A percentile compares a stretch with the other conserved stretches of the same genome.
Evolutionary conservation across 192 early-diverging fungal species (phyloP).

Genomic region (Mortierella hygrophila): DNA sequence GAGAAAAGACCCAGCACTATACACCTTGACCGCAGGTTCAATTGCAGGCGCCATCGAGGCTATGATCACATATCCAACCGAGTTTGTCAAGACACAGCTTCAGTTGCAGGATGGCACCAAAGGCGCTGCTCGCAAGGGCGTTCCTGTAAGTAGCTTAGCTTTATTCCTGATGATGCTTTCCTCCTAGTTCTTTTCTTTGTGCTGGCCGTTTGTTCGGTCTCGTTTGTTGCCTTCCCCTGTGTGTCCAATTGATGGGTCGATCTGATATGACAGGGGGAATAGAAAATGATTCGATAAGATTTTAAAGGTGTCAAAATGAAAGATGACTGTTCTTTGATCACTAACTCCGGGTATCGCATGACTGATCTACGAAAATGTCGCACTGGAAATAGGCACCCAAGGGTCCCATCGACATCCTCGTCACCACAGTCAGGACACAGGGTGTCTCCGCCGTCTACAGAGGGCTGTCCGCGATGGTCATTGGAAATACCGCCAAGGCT

Average conservation of each 20-base stretch:
- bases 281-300: constrained; percentile 3
- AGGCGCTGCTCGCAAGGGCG: constrained; percentile 41
- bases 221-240: neutral
- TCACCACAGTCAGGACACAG: constrained; percentile 75
- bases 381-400: constrained; percentile 61
- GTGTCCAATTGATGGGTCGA: neutral
- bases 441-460: constrained; percentile 87
- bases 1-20: constrained; percentile 52
- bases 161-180: neutral
- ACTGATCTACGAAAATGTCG: neutral
- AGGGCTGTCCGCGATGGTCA: constrained; percentile 90
- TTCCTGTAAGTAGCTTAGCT: constrained; percentile 23
- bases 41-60: constrained; percentile 94
- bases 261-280: constrained; percentile 16
- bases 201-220: neutral
- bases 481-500: constrained; percentile 93
- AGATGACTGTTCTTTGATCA: constrained; percentile 22
- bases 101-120: constrained; percentile 81
- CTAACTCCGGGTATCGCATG: neutral
- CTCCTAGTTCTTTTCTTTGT: neutral
- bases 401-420: constrained; percentile 87
- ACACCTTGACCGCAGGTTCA: constrained; percentile 85
- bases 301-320: neutral
- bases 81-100: constrained; percentile 96
- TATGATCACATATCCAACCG: constrained; percentile 93